phyloP scores from a whole-genome alignment of 352 stramenopile species.

The Globisporangium echinulatum region DNA sequence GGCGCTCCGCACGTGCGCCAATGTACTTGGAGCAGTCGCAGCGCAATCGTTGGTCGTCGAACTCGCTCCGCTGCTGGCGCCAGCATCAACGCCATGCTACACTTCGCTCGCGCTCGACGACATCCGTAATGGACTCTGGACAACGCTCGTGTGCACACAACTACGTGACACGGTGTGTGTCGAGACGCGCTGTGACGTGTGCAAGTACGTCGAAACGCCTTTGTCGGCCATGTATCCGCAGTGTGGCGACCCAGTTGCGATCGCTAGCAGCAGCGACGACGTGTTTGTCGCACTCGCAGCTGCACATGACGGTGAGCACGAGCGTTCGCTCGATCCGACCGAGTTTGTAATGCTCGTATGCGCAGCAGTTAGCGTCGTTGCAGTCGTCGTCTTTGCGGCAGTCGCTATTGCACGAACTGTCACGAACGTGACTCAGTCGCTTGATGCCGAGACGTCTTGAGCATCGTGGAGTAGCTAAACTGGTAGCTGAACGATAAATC shows the following conservation, averaged over 20 bases:
- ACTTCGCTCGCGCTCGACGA: background rate
- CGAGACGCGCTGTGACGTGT: conserved; percentile 6
- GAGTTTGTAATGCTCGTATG: background rate
- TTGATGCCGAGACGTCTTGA: background rate
- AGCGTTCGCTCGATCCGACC: background rate
- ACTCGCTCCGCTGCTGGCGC: background rate
- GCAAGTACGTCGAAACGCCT: conserved; percentile 11
- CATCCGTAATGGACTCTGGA: conserved; percentile 4
- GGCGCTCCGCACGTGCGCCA: background rate
- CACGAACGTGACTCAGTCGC: background rate
- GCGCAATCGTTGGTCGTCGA: background rate
- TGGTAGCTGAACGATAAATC: no score
- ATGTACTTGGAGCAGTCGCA: conserved; percentile 1
- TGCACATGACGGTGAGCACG: background rate
- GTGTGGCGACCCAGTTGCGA: conserved; percentile 6
- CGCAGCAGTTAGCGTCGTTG: background rate
- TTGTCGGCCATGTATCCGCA: background rate
- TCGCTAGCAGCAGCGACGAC: background rate
- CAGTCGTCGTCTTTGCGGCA: background rate
- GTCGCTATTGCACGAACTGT: background rate
- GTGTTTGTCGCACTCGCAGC: background rate
- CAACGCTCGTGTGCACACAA: background rate
- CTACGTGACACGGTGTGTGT: background rate
- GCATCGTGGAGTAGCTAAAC: no score
- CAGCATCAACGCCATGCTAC: conserved; percentile 1